phyloP scores from a whole-genome alignment of 2,329 filamentous ascomycete genomes.

The Ambrosiella cleistominuta region DNA sequence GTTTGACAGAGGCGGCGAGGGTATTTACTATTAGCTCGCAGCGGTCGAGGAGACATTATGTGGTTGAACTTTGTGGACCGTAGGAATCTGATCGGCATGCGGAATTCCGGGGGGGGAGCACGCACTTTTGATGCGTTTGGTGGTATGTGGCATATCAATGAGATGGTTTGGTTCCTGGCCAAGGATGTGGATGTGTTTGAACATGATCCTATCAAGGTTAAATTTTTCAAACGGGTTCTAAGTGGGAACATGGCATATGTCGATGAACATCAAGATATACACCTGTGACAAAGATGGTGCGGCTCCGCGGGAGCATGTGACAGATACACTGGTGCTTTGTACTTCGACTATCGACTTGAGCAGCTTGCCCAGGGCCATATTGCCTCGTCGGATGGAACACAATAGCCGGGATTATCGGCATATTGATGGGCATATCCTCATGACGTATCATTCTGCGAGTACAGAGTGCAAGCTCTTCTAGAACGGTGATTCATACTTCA shows the following conservation, averaged over 20 bases:
- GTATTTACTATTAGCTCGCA: not conserved
- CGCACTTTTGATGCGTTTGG: no score
- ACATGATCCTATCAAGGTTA: no score
- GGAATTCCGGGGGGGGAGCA: no score
- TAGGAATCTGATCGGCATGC: not conserved
- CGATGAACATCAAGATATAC: not conserved
- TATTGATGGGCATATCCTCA: not conserved
- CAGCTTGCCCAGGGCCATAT: not conserved
- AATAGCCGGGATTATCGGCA: not conserved
- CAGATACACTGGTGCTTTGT: not conserved
- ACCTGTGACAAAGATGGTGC: not conserved
- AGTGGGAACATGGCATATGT: not conserved
- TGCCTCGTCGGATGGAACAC: not conserved
- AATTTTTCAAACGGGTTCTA: no score
- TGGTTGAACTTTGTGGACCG: not conserved
- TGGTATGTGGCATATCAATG: no score
- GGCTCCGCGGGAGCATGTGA: not conserved
- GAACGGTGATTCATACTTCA: not conserved
- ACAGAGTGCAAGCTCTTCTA: not conserved
- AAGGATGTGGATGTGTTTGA: no score
- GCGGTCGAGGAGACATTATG: not conserved
- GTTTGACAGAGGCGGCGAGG: conserved; percentile 14
- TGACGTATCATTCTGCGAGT: not conserved
- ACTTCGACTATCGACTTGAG: not conserved
- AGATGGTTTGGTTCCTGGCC: no score